Evolutionary conservation across 768 basidiomycete species (phyloP).

Genomic region (Tulasnella sp.): DNA sequence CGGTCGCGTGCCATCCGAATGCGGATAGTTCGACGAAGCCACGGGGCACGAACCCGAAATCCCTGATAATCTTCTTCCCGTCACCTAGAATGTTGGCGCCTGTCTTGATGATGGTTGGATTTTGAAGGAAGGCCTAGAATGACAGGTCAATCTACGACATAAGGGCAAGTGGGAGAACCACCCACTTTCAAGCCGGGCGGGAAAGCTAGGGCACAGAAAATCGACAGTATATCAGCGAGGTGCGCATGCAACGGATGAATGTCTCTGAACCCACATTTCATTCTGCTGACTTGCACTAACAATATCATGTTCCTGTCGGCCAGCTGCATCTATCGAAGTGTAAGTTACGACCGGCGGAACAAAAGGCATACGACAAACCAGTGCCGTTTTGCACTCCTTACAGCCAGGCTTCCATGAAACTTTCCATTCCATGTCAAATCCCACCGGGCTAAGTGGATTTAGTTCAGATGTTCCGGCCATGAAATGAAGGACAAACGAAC

Average conservation of each 20-base stretch:
- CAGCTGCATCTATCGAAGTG: conserved; percentile 30
- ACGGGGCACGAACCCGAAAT: conserved; percentile 34
- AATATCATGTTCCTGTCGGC: conserved; percentile 34
- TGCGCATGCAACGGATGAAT: not conserved
- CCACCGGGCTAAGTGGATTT: not conserved
- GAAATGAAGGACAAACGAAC: not conserved
- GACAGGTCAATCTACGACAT: not conserved
- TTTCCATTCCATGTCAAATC: conserved; percentile 14
- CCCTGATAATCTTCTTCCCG: conserved; percentile 37
- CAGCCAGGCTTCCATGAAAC: not conserved
- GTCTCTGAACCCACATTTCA: conserved; percentile 30
- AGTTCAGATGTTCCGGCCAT: not conserved
- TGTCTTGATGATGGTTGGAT: conserved; percentile 31
- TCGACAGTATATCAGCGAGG: not conserved
- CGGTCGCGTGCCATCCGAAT: conserved; percentile 33
- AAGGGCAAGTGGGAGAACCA: not conserved
- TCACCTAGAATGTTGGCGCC: conserved; percentile 41
- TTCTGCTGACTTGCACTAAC: conserved; percentile 37
- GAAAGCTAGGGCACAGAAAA: too few relatives aligned
- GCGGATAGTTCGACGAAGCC: conserved; percentile 37
- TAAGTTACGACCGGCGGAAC: not conserved
- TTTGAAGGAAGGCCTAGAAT: conserved; percentile 37
- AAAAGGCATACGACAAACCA: not conserved
- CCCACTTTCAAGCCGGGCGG: too few relatives aligned
- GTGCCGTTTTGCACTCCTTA: not conserved